phyloP scores from a whole-genome alignment of 257 asterid genomes.

The Apocynum venetum region DNA sequence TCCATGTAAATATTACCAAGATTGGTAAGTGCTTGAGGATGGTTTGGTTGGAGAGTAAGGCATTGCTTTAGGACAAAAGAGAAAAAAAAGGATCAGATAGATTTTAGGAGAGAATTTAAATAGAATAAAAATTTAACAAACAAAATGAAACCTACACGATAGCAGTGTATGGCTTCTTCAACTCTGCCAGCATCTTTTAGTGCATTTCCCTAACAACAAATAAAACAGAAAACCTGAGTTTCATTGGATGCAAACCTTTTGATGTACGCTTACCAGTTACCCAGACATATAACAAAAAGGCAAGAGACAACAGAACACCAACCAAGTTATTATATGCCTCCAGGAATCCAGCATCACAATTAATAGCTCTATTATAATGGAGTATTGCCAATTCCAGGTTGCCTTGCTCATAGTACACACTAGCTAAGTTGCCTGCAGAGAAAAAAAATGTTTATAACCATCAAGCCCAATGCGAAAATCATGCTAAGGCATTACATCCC shows the following conservation, averaged over 20 bases:
- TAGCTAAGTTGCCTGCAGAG: constrained; percentile 85
- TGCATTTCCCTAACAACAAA: constrained; percentile 74
- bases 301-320: constrained; percentile 6
- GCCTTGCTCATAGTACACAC: constrained; percentile 90
- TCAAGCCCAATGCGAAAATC: background rate
- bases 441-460: too few species aligned
- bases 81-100: constrained; percentile 11
- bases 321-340: constrained; percentile 98
- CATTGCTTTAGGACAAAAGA: constrained; percentile 69
- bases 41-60: constrained; percentile 85
- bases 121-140: constrained; percentile 12
- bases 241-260: constrained; percentile 2
- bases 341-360: constrained; percentile 85
- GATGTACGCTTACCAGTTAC: background rate
- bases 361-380: constrained; percentile 86
- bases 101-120: constrained; percentile 13
- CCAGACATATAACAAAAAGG: constrained; percentile 1
- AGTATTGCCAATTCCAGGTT: constrained; percentile 93
- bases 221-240: background rate
- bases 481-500: background rate
- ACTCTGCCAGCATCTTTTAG: constrained; percentile 94
- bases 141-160: constrained; percentile 55
- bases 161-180: constrained; percentile 92
- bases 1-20: constrained; percentile 98
- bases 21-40: constrained; percentile 97